These are phyloP conservation scores for Rosa chinensis DNA, from an alignment of 306 rosid genomes.

Conservation along the genomic window DNA sequence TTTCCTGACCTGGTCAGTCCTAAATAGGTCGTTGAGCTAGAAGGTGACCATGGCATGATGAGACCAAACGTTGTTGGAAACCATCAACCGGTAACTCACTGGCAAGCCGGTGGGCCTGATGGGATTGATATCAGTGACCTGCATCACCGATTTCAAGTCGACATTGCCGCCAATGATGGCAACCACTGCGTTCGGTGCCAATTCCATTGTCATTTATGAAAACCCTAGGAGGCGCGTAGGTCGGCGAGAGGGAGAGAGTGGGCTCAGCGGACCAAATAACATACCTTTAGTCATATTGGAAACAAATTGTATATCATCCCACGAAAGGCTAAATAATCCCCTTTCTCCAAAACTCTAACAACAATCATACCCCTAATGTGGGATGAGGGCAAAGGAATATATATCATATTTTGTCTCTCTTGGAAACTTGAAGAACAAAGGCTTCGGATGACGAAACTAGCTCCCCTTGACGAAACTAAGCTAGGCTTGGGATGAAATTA, in stretches of 20 bases:
- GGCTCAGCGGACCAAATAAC: too few species aligned
- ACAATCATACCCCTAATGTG: too few species aligned
- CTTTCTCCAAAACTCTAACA: too few species aligned
- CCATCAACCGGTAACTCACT: constrained; percentile 62
- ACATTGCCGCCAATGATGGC: constrained; percentile 62
- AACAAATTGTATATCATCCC: too few species aligned
- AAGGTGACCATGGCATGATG: constrained; percentile 77
- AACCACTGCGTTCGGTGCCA: constrained; percentile 75
- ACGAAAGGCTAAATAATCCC: too few species aligned
- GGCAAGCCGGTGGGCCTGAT: constrained; percentile 39
- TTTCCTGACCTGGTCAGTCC: constrained; percentile 50
- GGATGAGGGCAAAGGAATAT: too few species aligned
- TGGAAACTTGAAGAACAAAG: too few species aligned
- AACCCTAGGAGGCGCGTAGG: constrained; percentile 19
- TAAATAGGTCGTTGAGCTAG: constrained; percentile 69
- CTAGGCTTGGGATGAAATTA: too few species aligned
- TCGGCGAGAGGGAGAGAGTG: background rate
- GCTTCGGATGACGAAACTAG: too few species aligned
- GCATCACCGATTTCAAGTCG: constrained; percentile 76
- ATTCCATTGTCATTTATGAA: constrained; percentile 65
- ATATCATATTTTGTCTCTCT: too few species aligned
- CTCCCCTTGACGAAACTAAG: too few species aligned
- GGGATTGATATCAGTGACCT: constrained; percentile 57
- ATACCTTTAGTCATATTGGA: too few species aligned
- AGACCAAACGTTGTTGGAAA: constrained; percentile 67